These are phyloP conservation scores for Mucor lusitanicus DNA, from an alignment of 371 early-diverging fungal species.

Conservation along the genomic window DNA sequence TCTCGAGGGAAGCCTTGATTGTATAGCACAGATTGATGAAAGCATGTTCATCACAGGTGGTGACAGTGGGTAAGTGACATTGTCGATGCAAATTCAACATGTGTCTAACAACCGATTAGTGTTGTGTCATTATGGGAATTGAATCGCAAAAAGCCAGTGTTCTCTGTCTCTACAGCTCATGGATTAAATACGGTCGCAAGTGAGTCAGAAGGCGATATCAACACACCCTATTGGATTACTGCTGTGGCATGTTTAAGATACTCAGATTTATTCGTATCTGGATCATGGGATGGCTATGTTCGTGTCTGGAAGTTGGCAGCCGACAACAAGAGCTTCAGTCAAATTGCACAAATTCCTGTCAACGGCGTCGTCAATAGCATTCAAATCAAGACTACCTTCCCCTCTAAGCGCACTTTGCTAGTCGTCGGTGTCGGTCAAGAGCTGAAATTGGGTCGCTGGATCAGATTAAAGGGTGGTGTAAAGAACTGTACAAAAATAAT, in stretches of 20 bases:
- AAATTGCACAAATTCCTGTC: slow-evolving; percentile 61
- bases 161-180: slow-evolving; percentile 76
- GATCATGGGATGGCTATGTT: slow-evolving; percentile 89
- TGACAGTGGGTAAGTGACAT: slow-evolving; percentile 71
- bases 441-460: slow-evolving; percentile 91
- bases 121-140: slow-evolving; percentile 89
- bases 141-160: slow-evolving; percentile 89
- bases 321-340: slow-evolving; percentile 68
- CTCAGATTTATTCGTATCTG: slow-evolving; percentile 89
- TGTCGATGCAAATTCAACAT: neutral
- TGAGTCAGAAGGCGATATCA: slow-evolving; percentile 44
- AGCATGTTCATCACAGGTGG: slow-evolving; percentile 88
- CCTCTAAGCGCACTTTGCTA: slow-evolving; percentile 60
- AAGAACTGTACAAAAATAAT: slow-evolving; percentile 69
- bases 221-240: slow-evolving; percentile 82
- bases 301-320: slow-evolving; percentile 84
- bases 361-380: slow-evolving; percentile 57
- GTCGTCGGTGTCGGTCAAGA: slow-evolving; percentile 87
- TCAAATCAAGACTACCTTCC: slow-evolving; percentile 51
- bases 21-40: slow-evolving; percentile 88
- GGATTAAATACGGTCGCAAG: slow-evolving; percentile 57
- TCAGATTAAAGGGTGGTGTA: slow-evolving; percentile 60
- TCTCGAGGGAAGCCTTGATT: slow-evolving; percentile 83
- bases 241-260: slow-evolving; percentile 80
- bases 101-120: neutral